These are phyloP conservation scores for Neurospora sp. DNA, from an alignment of 495 filamentous ascomycete genomes.

Conservation along the genomic window DNA sequence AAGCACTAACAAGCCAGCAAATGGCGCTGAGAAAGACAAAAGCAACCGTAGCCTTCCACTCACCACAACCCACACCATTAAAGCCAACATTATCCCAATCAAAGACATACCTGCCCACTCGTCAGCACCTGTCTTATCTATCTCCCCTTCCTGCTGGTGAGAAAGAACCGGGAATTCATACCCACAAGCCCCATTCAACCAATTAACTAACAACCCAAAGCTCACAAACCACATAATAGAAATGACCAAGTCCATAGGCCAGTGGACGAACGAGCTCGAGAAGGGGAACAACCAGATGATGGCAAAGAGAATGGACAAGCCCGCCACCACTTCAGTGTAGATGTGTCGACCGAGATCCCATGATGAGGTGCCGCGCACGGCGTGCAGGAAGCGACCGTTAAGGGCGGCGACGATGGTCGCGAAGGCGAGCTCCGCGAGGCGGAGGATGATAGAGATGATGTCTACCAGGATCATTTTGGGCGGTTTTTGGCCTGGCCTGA, in stretches of 20 bases:
- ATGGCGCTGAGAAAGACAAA: slow-evolving; percentile 60
- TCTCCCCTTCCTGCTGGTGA: background rate
- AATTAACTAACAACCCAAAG: slow-evolving; percentile 53
- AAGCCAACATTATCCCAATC: slow-evolving; percentile 89
- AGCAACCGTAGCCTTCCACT: slow-evolving; percentile 58
- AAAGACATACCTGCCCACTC: slow-evolving; percentile 56
- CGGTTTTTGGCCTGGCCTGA: background rate
- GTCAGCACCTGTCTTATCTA: background rate
- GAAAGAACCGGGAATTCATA: slow-evolving; percentile 39
- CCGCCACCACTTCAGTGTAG: slow-evolving; percentile 39
- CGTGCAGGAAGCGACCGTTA: slow-evolving; percentile 35
- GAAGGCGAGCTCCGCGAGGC: slow-evolving; percentile 37
- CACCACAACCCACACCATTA: slow-evolving; percentile 56
- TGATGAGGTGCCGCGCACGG: slow-evolving; percentile 15
- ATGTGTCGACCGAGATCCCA: slow-evolving; percentile 36
- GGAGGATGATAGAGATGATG: slow-evolving; percentile 33
- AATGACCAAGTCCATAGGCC: slow-evolving; percentile 47
- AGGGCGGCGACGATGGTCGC: slow-evolving; percentile 38
- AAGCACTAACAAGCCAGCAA: slow-evolving; percentile 52
- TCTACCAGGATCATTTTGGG: slow-evolving; percentile 29
- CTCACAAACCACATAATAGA: slow-evolving; percentile 54
- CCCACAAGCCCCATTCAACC: slow-evolving; percentile 41
- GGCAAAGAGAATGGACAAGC: slow-evolving; percentile 34
- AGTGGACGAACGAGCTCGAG: slow-evolving; percentile 34
- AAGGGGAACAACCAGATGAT: slow-evolving; percentile 42